Evolutionary conservation across 116 monocot genomes (phyloP).

Genomic region (Phalaenopsis hybrid): DNA sequence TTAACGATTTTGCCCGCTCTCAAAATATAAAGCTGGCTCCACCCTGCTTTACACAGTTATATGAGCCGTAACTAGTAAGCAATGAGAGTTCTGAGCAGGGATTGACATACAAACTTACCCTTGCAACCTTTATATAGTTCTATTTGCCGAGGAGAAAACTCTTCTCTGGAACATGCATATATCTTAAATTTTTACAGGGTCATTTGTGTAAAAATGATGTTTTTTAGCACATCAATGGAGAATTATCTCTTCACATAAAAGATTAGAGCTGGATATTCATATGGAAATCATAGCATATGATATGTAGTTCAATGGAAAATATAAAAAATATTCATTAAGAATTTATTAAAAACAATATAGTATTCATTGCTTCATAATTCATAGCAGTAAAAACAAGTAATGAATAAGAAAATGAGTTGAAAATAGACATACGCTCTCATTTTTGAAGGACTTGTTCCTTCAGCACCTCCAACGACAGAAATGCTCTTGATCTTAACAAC

Average conservation of each 20-base stretch:
- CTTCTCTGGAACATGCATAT: neutral
- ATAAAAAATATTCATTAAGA: neutral
- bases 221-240: neutral
- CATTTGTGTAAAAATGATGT: neutral
- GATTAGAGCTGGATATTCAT: neutral
- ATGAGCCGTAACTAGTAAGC: too few species aligned
- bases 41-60: too few species aligned
- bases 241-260: neutral
- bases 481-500: conserved; percentile 98
- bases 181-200: neutral
- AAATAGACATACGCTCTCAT: conserved; percentile 78
- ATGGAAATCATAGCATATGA: neutral
- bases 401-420: neutral
- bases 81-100: neutral
- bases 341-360: neutral
- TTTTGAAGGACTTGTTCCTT: conserved; percentile 90
- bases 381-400: conserved; percentile 2
- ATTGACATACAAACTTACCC: neutral
- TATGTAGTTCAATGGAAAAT: neutral
- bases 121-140: neutral
- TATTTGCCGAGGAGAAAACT: neutral
- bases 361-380: neutral
- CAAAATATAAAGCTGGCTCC: too few species aligned
- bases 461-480: conserved; percentile 87
- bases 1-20: too few species aligned